Evolutionary conservation across 192 early-diverging fungal species (phyloP).

Genomic region (Coemansia sp.): DNA sequence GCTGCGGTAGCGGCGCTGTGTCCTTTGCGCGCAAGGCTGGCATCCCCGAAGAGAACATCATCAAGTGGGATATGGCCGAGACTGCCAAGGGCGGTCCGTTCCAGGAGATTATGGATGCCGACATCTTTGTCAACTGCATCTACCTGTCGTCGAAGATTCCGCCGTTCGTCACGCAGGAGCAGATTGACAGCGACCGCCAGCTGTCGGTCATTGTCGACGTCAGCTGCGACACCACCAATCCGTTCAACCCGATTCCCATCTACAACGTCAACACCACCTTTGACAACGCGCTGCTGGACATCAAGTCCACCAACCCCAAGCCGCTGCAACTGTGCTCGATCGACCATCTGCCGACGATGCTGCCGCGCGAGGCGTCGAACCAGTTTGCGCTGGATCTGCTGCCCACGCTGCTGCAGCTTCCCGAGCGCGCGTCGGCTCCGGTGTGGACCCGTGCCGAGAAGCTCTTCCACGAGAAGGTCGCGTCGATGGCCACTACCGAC

Average conservation of each 20-base stretch:
- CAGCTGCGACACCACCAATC: conserved; percentile 94
- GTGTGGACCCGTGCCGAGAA: conserved; percentile 83
- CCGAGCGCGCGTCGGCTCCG: conserved; percentile 58
- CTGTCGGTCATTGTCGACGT: conserved; percentile 90
- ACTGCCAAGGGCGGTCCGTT: conserved; percentile 92
- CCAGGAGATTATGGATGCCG: conserved; percentile 76
- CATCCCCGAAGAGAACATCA: conserved; percentile 80
- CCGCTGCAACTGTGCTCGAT: conserved; percentile 91
- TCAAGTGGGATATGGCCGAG: conserved; percentile 95
- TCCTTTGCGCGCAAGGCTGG: conserved; percentile 79
- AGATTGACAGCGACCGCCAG: conserved; percentile 65
- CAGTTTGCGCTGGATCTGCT: conserved; percentile 81
- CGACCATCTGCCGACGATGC: conserved; percentile 92
- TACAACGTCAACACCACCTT: conserved; percentile 93
- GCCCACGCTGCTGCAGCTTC: conserved; percentile 73
- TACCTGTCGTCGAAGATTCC: conserved; percentile 90
- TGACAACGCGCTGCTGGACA: conserved; percentile 78
- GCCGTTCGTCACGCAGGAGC: conserved; percentile 84
- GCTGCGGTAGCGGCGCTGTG: conserved; percentile 86
- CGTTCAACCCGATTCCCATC: conserved; percentile 95
- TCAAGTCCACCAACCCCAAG: conserved; percentile 50
- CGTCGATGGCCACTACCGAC: conserved; percentile 49
- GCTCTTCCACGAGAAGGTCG: conserved; percentile 80
- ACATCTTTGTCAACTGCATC: conserved; percentile 99
- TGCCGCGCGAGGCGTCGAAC: conserved; percentile 90